These are phyloP conservation scores for Plectosphaerella sp. DNA, from an alignment of 2,329 filamentous ascomycete species.

Conservation along the genomic window DNA sequence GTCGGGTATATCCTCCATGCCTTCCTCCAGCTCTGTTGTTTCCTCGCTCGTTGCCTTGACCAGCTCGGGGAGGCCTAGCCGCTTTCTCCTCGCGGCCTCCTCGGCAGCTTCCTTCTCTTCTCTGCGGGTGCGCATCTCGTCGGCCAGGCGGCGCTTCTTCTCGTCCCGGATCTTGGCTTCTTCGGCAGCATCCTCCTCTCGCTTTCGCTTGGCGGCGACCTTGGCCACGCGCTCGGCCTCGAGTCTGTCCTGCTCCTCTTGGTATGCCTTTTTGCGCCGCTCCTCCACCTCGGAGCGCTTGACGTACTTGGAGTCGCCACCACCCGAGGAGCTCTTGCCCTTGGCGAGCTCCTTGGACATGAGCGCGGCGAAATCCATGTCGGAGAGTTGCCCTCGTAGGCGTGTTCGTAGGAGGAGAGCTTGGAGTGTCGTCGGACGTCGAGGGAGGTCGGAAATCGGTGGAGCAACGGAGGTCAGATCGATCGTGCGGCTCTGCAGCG, in stretches of 20 bases:
- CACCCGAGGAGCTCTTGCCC: slow-evolving; percentile 46
- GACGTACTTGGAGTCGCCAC: slow-evolving; percentile 67
- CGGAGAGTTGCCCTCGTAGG: slow-evolving; percentile 13
- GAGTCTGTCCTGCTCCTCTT: slow-evolving; percentile 71
- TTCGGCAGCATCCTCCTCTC: slow-evolving; percentile 77
- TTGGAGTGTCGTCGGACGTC: background rate
- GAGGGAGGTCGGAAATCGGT: background rate
- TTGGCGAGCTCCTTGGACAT: slow-evolving; percentile 93
- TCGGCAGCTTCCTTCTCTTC: slow-evolving; percentile 71
- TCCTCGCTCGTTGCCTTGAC: slow-evolving; percentile 37
- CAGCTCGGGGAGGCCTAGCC: slow-evolving; percentile 76
- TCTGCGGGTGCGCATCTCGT: slow-evolving; percentile 66
- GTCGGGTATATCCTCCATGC: slow-evolving; percentile 62
- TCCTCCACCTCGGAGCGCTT: slow-evolving; percentile 85
- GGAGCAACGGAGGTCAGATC: background rate
- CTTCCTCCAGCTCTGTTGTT: slow-evolving; percentile 36
- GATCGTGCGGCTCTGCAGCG: background rate
- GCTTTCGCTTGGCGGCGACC: slow-evolving; percentile 75
- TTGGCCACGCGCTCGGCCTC: slow-evolving; percentile 68
- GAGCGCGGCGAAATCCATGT: slow-evolving; percentile 91
- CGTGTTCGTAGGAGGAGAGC: background rate
- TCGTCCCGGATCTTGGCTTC: slow-evolving; percentile 69
- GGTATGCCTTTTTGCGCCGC: slow-evolving; percentile 73
- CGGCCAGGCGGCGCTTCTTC: slow-evolving; percentile 75
- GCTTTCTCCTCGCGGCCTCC: slow-evolving; percentile 67